Evolutionary conservation across 345 rosid species (phyloP).

Genomic region (Aquilaria yunnanensis): DNA sequence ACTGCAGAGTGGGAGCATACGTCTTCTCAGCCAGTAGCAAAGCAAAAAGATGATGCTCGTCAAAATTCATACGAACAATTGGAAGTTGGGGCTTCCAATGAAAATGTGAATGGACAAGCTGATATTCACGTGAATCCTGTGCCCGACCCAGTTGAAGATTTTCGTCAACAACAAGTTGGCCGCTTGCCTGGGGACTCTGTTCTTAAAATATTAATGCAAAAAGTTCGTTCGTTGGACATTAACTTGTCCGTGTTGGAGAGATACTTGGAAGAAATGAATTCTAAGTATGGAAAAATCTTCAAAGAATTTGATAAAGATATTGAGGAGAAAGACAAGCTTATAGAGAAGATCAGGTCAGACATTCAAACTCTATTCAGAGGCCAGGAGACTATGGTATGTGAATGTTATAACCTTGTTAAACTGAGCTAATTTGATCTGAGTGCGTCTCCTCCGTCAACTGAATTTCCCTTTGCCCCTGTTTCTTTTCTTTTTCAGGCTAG

Average conservation of each 20-base stretch:
- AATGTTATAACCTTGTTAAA: conserved; percentile 8
- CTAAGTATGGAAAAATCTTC: conserved; percentile 61
- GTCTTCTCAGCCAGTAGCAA: conserved; percentile 29
- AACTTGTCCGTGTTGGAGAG: conserved; percentile 80
- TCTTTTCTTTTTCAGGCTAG: conserved; percentile 34
- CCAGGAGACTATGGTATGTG: conserved; percentile 48
- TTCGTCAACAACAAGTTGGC: conserved; percentile 68
- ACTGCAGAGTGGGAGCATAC: conserved; percentile 30
- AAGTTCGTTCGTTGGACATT: conserved; percentile 76
- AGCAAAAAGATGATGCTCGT: conserved; percentile 28
- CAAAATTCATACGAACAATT: conserved; percentile 21
- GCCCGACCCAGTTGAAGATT: conserved; percentile 53
- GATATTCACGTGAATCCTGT: conserved; percentile 30
- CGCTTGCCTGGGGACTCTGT: conserved; percentile 96
- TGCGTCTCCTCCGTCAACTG: not conserved
- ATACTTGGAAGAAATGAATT: conserved; percentile 69
- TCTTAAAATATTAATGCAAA: conserved; percentile 88
- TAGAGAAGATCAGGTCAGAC: conserved; percentile 49
- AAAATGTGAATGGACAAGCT: conserved; percentile 25
- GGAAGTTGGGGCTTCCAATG: conserved; percentile 31
- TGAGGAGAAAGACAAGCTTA: conserved; percentile 35
- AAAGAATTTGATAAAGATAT: conserved; percentile 69
- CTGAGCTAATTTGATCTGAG: not conserved
- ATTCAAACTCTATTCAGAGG: conserved; percentile 36
- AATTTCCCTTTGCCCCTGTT: not conserved